phyloP scores from a whole-genome alignment of 2,329 filamentous ascomycete genomes.

The Seiridium unicorne region DNA sequence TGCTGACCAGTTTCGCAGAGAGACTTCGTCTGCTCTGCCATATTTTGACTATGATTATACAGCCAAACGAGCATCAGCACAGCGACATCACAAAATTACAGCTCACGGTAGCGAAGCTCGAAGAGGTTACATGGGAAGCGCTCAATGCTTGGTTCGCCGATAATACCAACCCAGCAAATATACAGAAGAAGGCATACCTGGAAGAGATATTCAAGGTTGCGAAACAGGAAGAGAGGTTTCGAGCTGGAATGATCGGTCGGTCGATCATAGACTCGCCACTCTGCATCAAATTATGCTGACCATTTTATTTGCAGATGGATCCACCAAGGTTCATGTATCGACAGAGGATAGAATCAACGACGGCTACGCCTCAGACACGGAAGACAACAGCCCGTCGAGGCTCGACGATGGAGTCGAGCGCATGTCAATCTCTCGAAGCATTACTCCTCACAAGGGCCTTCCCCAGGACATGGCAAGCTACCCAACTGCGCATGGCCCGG shows the following conservation, averaged over 20 bases:
- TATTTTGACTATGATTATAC: conserved; percentile 56
- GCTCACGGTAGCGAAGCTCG: conserved; percentile 54
- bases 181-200: conserved; percentile 52
- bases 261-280: not conserved
- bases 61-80: conserved; percentile 49
- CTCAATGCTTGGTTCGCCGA: conserved; percentile 59
- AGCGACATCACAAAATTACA: conserved; percentile 50
- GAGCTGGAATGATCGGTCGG: conserved; percentile 57
- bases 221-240: conserved; percentile 53
- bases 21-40: conserved; percentile 58
- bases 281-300: not conserved
- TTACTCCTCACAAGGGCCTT: conserved; percentile 33
- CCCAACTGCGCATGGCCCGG: conserved; percentile 34
- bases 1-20: conserved; percentile 37
- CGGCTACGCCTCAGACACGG: conserved; percentile 46
- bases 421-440: conserved; percentile 29
- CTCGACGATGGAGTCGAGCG: conserved; percentile 42
- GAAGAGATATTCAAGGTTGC: conserved; percentile 64
- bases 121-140: conserved; percentile 57
- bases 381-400: conserved; percentile 38
- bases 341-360: conserved; percentile 50
- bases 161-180: conserved; percentile 50
- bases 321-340: conserved; percentile 45
- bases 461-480: conserved; percentile 33
- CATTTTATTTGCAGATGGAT: conserved; percentile 22